Base-by-base conservation (phyloP, 352 stramenopile genomes). In the Phytophthora gonapodyides region DNA sequence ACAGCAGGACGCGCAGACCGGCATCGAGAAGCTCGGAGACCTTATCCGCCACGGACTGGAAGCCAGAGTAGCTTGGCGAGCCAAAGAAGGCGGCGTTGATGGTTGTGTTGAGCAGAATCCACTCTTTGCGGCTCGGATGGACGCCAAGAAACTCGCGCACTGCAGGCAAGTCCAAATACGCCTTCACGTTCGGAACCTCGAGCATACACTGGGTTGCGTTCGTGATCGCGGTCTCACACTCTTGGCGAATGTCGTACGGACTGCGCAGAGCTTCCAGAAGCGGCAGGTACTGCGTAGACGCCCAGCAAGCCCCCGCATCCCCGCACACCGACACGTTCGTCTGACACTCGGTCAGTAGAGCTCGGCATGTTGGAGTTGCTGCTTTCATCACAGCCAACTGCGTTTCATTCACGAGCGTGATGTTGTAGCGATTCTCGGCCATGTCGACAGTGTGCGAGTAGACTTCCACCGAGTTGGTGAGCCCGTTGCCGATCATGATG, bases 51-150 rank as follows among this genome's bases (percentile, higher is more conserved):
- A 64, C 41, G 2, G 57, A 66, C 33, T 91, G 87, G 75, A 98
- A 97, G 69, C 31, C 63, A 3, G 45, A 59, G 15, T 56, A 68
- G 15, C 30, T 56, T 19, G 60, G 75, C 16, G 43, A 31, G 19
- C 40, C 48, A 35, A 58, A 75, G 63, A 99, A 98, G n/a, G 82
- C 82, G 41, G 73, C 52, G 61, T 97, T 96, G 37, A 98, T 87
- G 2, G 88, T 77, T 57, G 81, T 86, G 71, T 98, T 98, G 68
- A 93, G 97, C 24, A 82, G 71, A 31, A 84, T 58, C 95, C 95
- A 99, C 43, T 69, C 36, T n/a, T 43, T 38, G n/a, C 63, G 43
- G n/a, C 21, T 67, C 34, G 61, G 57, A 36, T 74, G 51, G 8
- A 78, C 71, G 11, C 61, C 67, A 30, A 85, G 56, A 16, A 65